Evolutionary conservation across 2,329 filamentous ascomycete genomes (phyloP).

Genomic region (Aspergillus novofumigatus): DNA sequence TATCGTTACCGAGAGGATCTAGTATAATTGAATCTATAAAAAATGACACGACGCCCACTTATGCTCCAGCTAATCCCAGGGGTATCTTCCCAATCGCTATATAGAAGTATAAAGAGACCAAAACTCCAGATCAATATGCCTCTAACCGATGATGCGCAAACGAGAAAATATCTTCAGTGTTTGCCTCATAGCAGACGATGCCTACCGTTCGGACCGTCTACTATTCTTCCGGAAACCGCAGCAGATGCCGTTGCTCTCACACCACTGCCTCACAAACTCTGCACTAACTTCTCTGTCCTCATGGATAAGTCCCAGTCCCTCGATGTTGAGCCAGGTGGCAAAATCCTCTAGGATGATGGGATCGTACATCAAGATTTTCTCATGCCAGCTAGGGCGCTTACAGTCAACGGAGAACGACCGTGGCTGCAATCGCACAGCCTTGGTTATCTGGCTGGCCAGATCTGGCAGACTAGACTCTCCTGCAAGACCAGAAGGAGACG

Average conservation of each 20-base stretch:
- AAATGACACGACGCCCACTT: not conserved
- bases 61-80: not conserved
- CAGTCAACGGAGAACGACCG: slow-evolving; percentile 32
- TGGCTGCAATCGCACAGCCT: slow-evolving; percentile 43
- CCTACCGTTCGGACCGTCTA: not conserved
- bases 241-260: slow-evolving; percentile 79
- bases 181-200: slow-evolving; percentile 2
- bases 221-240: slow-evolving; percentile 60
- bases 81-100: not conserved
- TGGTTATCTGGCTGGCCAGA: slow-evolving; percentile 47
- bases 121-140: not conserved
- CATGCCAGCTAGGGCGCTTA: slow-evolving; percentile 66
- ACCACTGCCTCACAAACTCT: slow-evolving; percentile 78
- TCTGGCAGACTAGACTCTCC: slow-evolving; percentile 23
- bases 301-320: slow-evolving; percentile 58
- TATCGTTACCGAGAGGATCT: not conserved
- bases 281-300: slow-evolving; percentile 63
- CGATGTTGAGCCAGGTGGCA: slow-evolving; percentile 73
- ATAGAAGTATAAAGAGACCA: not conserved
- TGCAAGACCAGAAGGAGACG: not conserved
- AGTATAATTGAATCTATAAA: not conserved
- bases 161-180: not conserved
- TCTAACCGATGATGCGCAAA: not conserved
- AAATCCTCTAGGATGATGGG: slow-evolving; percentile 86
- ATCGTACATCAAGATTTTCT: slow-evolving; percentile 92